Evolutionary conservation across 176 grass and related monocot species (phyloP).

Genomic region (Ensete ventricosum): DNA sequence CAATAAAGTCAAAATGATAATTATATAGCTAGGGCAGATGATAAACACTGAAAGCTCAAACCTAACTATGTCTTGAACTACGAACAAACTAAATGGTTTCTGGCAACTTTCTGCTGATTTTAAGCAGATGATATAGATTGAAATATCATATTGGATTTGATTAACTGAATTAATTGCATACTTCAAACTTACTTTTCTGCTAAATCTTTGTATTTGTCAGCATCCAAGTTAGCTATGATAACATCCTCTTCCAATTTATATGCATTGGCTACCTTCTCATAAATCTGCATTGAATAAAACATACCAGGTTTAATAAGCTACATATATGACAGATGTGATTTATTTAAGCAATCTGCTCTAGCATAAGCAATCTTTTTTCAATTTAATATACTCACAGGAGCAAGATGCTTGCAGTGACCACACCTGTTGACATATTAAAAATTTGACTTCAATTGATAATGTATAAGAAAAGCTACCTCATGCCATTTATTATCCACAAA

Average conservation of each 20-base stretch:
- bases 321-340: too few relatives aligned
- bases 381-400: slow-evolving; percentile 61
- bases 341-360: too few relatives aligned
- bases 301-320: background rate
- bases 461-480: background rate
- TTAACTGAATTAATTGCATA: background rate
- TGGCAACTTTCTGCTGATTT: background rate
- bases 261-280: slow-evolving; percentile 76
- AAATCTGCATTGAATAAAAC: slow-evolving; percentile 46
- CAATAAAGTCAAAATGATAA: too few relatives aligned
- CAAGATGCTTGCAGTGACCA: slow-evolving; percentile 96
- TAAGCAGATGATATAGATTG: background rate
- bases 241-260: slow-evolving; percentile 63
- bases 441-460: slow-evolving; percentile 1
- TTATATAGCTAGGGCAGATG: too few relatives aligned
- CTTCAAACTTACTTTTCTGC: slow-evolving; percentile 62
- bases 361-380: too few relatives aligned
- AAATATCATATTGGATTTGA: background rate
- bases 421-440: slow-evolving; percentile 56
- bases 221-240: slow-evolving; percentile 89
- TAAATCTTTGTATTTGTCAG: slow-evolving; percentile 75
- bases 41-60: too few relatives aligned
- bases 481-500: background rate
- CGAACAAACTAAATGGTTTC: too few relatives aligned
- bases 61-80: too few relatives aligned